Conservation (phyloP, 495 filamentous ascomycete species). For the Parmelia sp. region DNA sequence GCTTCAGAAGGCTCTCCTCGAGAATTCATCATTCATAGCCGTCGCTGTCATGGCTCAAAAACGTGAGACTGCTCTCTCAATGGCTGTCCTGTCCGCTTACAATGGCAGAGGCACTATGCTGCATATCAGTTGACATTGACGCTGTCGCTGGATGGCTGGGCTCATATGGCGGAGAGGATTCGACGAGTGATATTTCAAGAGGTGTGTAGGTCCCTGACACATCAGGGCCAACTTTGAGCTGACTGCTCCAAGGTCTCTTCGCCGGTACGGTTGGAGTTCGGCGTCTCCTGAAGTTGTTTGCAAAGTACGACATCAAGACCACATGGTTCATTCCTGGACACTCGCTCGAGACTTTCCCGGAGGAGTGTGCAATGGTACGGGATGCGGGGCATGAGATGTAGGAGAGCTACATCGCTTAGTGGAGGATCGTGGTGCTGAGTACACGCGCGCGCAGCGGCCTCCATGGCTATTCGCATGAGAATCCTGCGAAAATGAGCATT, state of each 20-base stretch:
- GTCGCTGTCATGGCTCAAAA: conserved; percentile 11
- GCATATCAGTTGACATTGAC: conserved; percentile 45
- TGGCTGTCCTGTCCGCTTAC: conserved; percentile 1
- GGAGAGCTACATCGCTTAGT: background rate
- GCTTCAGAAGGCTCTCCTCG: background rate
- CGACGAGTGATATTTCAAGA: conserved; percentile 60
- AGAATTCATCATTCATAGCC: background rate
- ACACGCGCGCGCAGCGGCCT: conserved; percentile 41
- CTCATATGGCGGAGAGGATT: conserved; percentile 66
- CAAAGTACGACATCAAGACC: conserved; percentile 74
- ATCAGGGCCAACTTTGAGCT: conserved; percentile 4
- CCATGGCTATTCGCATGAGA: conserved; percentile 71
- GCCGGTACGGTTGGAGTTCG: conserved; percentile 67
- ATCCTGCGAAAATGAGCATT: conserved; percentile 62
- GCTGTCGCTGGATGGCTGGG: conserved; percentile 69
- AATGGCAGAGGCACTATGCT: conserved; percentile 32
- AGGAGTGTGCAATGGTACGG: conserved; percentile 65
- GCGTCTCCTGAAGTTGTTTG: conserved; percentile 66
- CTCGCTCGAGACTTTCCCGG: conserved; percentile 70
- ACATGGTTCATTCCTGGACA: conserved; percentile 83
- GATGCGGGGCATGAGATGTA: conserved; percentile 71
- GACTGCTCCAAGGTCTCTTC: conserved; percentile 49
- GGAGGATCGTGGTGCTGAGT: conserved; percentile 1
- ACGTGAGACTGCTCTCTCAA: conserved; percentile 3
- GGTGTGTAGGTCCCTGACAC: conserved; percentile 29